Conservation (phyloP, 768 basidiomycete genomes). For the Glaciozyma martinii region DNA sequence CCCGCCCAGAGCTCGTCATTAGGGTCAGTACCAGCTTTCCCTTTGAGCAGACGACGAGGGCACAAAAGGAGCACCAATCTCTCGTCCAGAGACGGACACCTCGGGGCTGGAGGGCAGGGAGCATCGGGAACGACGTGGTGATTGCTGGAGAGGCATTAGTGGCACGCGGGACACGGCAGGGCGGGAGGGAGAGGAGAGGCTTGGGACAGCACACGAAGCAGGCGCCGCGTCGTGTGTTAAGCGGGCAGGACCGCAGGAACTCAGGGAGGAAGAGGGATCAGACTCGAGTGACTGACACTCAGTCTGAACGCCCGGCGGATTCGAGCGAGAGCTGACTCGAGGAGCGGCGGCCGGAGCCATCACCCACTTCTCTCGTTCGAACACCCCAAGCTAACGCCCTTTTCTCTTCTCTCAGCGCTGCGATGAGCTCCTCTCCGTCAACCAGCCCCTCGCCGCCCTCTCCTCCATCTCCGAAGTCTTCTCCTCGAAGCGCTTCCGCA, state of each 20-base stretch:
- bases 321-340: neutral
- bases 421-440: constrained; percentile 86
- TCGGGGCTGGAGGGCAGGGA: neutral
- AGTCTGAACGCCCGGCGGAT: neutral
- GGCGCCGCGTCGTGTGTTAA: neutral
- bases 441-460: constrained; percentile 79
- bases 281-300: neutral
- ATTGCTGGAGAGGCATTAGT: too few relatives aligned
- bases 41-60: neutral
- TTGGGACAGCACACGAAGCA: neutral
- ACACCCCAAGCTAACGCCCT: neutral
- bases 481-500: constrained; percentile 78
- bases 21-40: constrained; percentile 10
- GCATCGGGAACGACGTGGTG: neutral
- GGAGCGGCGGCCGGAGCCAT: neutral
- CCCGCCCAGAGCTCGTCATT: constrained; percentile 25
- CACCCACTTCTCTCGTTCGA: neutral
- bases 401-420: constrained; percentile 37
- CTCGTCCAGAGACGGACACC: neutral
- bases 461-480: constrained; percentile 86
- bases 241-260: neutral
- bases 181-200: neutral
- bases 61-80: neutral
- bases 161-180: neutral
- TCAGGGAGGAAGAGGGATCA: too few relatives aligned